Evolutionary conservation across 1,284 basidiomycete species (phyloP).

Genomic region (Kwoniella shivajii): DNA sequence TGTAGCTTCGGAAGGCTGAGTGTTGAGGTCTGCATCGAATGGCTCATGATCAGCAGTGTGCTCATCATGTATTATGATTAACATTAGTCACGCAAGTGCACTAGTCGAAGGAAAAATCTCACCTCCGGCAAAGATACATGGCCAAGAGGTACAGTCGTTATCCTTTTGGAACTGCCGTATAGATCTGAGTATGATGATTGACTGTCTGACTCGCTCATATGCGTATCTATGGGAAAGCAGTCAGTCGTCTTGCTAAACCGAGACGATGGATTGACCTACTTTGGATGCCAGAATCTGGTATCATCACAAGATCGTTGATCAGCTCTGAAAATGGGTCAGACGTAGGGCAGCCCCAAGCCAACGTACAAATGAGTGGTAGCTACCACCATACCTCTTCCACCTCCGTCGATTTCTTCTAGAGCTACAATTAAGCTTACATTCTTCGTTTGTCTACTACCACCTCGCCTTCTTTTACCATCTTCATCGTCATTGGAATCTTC

Average conservation of each 20-base stretch:
- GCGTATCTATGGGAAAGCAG: slow-evolving; percentile 61
- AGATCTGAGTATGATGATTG: slow-evolving; percentile 65
- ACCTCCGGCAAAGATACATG: slow-evolving; percentile 83
- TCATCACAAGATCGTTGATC: not conserved
- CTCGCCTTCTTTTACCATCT: slow-evolving; percentile 50
- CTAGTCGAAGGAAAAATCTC: slow-evolving; percentile 13
- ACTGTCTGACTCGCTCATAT: slow-evolving; percentile 80
- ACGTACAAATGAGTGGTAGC: slow-evolving; percentile 66
- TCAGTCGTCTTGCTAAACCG: not conserved
- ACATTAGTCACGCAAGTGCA: not conserved
- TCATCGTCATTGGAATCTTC: slow-evolving; percentile 20
- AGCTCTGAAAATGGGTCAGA: not conserved
- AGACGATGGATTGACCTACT: slow-evolving; percentile 56
- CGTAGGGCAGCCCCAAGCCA: too few species aligned
- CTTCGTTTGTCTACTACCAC: slow-evolving; percentile 71
- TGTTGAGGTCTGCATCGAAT: slow-evolving; percentile 95
- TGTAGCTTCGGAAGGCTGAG: slow-evolving; percentile 77
- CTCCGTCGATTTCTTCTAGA: slow-evolving; percentile 58
- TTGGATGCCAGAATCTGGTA: slow-evolving; percentile 83
- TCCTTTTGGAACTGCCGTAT: slow-evolving; percentile 63
- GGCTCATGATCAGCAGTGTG: too few species aligned
- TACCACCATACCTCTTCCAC: slow-evolving; percentile 58
- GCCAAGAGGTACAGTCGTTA: slow-evolving; percentile 63
- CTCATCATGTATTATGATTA: too few species aligned
- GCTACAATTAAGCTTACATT: slow-evolving; percentile 80